Base-by-base conservation (phyloP, 2,329 filamentous ascomycete species). In the Diaporthe sp. region DNA sequence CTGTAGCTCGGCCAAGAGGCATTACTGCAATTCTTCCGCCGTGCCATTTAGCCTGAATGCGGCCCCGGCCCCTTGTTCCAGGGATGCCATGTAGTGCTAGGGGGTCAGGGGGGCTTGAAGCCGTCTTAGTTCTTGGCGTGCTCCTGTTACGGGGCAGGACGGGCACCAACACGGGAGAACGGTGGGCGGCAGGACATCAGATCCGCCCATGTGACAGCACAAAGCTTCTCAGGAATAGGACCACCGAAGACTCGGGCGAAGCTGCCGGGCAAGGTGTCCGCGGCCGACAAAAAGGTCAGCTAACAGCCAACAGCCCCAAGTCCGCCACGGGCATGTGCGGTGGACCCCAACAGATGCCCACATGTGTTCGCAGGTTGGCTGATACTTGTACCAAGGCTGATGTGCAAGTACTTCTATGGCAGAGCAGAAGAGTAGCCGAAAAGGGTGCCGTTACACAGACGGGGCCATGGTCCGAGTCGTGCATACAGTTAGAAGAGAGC, bases 1-100 rank as follows among this genome's bases (percentile, higher is more conserved):
- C 44, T 51, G 34, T 55, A 55, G 65, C 65, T 55, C 65, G 65
- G 65, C 65, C 65, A 70, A 70, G 65, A 70, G 49, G 65, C 65
- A 42, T 70, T 70, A 25, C 34, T 28, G 65, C 31, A 70, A 42
- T 70, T 70, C 65, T 55, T 42, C 65, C 65, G 65, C 44, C 5
- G 49, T 39, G 15, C 65, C 65, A 70, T 70, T 70, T 70, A 70
- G 65, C 65, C 65, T 70, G 65, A 70, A 70, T 70, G 31, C 2
- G 25, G 60, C 12, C 49, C 34, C 49, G 65, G 49, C 49, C 65
- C 49, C 49, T 42, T 28, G 47, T 70, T 15, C 49, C 65, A 70
- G 65, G 65, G 49, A 68, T 51, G 47, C 8, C 20, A 39, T 51
- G 47, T 39, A 25, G 31, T 13, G 47, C 15, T 15, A 28, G 65